Evolutionary conservation across 441 rosid species (phyloP).

Genomic region (Adansonia rubrostipa): DNA sequence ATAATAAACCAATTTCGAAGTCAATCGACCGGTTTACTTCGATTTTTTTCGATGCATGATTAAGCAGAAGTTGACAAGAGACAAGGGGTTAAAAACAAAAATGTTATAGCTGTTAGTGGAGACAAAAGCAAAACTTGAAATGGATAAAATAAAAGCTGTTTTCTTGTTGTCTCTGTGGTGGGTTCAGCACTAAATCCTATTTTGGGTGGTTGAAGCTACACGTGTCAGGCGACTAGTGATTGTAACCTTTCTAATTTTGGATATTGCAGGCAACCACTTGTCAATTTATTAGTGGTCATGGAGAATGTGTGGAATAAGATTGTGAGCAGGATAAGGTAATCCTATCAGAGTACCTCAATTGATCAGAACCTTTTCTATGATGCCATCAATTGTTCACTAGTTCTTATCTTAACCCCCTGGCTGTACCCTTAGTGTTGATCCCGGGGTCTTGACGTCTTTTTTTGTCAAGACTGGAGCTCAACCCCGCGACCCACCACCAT

Average conservation of each 20-base stretch:
- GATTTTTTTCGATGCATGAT: no score
- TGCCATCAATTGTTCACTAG: conserved; percentile 19
- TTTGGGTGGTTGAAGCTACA: conserved; percentile 32
- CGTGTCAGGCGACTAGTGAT: conserved; percentile 26
- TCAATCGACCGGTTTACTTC: no score
- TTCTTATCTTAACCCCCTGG: conserved; percentile 2
- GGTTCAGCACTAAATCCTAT: conserved; percentile 32
- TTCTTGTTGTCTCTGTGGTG: conserved; percentile 24
- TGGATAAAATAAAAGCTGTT: conserved; percentile 1
- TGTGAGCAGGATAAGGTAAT: conserved; percentile 42
- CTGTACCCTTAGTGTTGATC: conserved; percentile 26
- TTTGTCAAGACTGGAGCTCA: conserved; percentile 26
- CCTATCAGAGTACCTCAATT: conserved; percentile 26
- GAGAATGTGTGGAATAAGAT: conserved; percentile 24
- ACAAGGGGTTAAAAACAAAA: conserved; percentile 20
- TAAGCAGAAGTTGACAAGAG: conserved; percentile 27
- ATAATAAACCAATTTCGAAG: no score
- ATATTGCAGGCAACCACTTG: conserved; percentile 32
- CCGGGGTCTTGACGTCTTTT: conserved; percentile 21
- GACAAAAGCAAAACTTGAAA: conserved; percentile 35
- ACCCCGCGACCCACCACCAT: conserved; percentile 23
- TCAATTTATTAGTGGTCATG: conserved; percentile 28
- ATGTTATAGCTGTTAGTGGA: conserved; percentile 23
- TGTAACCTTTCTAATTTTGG: conserved; percentile 13
- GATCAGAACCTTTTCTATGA: conserved; percentile 20